Evolutionary conservation across 352 stramenopile species (phyloP).

Genomic region (Lagenidium sp.): DNA sequence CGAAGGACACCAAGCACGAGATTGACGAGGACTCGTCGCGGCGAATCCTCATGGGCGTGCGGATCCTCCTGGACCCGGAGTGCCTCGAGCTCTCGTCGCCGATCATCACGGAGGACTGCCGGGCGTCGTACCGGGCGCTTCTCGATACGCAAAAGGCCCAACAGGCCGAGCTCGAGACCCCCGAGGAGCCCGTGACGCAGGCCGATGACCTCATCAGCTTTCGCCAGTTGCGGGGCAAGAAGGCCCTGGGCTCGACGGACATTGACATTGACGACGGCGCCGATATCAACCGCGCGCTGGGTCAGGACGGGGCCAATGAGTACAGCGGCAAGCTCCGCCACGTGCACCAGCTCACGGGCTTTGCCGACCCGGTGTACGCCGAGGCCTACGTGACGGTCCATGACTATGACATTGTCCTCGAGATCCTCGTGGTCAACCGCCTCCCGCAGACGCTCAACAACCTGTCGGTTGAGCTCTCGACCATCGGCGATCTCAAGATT

Average conservation of each 20-base stretch:
- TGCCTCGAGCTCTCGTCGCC: constrained; percentile 47
- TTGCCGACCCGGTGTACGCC: constrained; percentile 99
- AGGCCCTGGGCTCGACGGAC: constrained; percentile 89
- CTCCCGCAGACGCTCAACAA: constrained; percentile 98
- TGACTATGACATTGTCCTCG: constrained; percentile 99
- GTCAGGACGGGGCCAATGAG: constrained; percentile 81
- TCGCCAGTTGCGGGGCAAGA: constrained; percentile 91
- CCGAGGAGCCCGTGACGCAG: constrained; percentile 55
- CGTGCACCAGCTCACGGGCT: constrained; percentile 99
- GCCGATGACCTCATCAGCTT: constrained; percentile 98
- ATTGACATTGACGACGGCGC: constrained; percentile 98
- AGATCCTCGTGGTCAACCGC: constrained; percentile 99
- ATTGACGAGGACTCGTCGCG: constrained; percentile 94
- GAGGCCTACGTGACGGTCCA: constrained; percentile 99
- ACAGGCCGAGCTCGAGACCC: constrained; percentile 46
- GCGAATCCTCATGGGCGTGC: constrained; percentile 93
- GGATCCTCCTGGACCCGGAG: constrained; percentile 90
- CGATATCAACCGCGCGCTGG: constrained; percentile 93
- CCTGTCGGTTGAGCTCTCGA: constrained; percentile 97
- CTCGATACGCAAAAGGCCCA: constrained; percentile 66
- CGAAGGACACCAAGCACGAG: constrained; percentile 70
- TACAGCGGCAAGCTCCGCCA: constrained; percentile 91
- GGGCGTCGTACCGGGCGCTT: constrained; percentile 63
- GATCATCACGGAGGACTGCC: constrained; percentile 81
- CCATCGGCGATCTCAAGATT: constrained; percentile 99